Conservation (phyloP, 768 basidiomycete genomes). For the Naganishia randhawae region DNA sequence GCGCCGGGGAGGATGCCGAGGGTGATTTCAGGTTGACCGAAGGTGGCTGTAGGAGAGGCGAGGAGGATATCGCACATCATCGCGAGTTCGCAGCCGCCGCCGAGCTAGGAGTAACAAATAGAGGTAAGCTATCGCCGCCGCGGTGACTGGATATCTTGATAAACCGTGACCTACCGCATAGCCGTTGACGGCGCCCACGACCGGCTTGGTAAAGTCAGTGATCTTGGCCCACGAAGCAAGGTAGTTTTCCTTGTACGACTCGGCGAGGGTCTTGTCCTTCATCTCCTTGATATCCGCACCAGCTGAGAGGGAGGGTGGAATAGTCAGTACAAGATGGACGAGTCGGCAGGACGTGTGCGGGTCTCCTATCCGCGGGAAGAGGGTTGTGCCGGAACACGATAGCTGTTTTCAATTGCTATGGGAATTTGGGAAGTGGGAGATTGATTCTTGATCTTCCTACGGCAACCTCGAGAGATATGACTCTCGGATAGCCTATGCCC, state of each 20-base stretch:
- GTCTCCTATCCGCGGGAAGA: no score
- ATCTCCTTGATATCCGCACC: conserved; percentile 99
- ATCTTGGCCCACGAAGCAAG: conserved; percentile 74
- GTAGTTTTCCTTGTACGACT: conserved; percentile 81
- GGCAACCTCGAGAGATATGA: no score
- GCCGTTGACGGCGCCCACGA: conserved; percentile 93
- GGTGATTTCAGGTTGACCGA: conserved; percentile 95
- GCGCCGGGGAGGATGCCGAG: conserved; percentile 91
- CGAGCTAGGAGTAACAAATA: conserved; percentile 75
- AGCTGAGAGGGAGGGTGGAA: conserved; percentile 56
- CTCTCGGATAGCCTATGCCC: no score
- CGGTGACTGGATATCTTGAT: no score
- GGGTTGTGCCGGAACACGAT: no score
- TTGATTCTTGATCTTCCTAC: no score
- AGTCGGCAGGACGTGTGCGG: no score
- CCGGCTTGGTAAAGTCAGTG: conserved; percentile 74
- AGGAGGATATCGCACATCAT: conserved; percentile 86
- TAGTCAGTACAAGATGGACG: no score
- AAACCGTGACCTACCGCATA: no score
- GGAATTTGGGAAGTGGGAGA: no score
- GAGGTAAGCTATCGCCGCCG: no score
- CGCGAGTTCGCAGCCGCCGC: conserved; percentile 94
- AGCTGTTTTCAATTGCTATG: no score
- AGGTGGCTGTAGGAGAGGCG: conserved; percentile 80
- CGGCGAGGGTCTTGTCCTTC: conserved; percentile 89